Evolutionary conservation across 1,284 basidiomycete species (phyloP).

Genomic region (Ustilago cynodontis): DNA sequence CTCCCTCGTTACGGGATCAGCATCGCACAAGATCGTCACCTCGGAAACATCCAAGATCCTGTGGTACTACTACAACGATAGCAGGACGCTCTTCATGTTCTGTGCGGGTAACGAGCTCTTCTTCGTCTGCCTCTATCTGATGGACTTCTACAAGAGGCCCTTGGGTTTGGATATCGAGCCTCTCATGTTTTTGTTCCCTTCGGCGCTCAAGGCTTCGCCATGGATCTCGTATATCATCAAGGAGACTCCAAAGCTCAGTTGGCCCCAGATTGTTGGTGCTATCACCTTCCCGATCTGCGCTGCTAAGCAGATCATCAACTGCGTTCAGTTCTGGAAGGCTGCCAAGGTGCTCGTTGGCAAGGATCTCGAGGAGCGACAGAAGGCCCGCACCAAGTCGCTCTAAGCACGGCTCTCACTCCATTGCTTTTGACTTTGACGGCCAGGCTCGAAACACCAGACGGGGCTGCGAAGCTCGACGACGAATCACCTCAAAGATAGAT

Average conservation of each 20-base stretch:
- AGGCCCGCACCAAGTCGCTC: conserved; percentile 35
- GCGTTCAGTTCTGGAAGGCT: conserved; percentile 98
- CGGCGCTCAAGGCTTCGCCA: conserved; percentile 37
- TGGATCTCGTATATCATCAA: conserved; percentile 52
- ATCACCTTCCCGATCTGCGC: conserved; percentile 80
- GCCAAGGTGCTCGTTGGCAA: conserved; percentile 79
- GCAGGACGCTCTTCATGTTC: conserved; percentile 88
- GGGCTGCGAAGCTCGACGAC: neutral
- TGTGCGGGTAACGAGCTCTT: conserved; percentile 98
- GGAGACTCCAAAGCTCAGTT: conserved; percentile 75
- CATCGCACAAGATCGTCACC: conserved; percentile 90
- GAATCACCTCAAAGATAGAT: neutral
- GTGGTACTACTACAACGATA: conserved; percentile 92
- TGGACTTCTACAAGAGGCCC: conserved; percentile 79
- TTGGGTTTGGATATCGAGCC: conserved; percentile 57
- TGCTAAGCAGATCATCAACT: conserved; percentile 92
- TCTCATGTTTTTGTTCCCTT: conserved; percentile 45
- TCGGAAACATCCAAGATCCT: conserved; percentile 92
- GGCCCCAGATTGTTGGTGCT: conserved; percentile 81
- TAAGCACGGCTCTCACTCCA: conserved; percentile 2
- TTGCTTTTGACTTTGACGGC: neutral
- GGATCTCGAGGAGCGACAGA: conserved; percentile 58
- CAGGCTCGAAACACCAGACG: neutral
- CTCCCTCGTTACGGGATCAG: conserved; percentile 90
- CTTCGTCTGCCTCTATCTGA: conserved; percentile 94